Percentiles rank a stretch among this genome's conserved stretches.
Conservation (phyloP, 306 rosid species). For the Castanea sativa region DNA sequence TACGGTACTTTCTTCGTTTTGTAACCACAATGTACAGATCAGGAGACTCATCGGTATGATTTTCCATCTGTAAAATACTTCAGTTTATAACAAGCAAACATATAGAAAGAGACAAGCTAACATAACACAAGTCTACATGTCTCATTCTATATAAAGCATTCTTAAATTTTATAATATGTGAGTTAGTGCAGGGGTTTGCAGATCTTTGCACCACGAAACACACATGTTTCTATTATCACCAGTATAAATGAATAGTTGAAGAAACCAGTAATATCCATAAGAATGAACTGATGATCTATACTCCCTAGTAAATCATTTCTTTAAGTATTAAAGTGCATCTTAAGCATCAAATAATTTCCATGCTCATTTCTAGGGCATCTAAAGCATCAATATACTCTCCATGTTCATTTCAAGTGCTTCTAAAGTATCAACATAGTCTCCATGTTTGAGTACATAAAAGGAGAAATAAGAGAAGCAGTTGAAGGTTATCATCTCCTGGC, state of each 20-base stretch:
- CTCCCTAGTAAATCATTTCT: background rate
- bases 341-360: too few species aligned
- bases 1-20: constrained; percentile 49
- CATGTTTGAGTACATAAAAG: background rate
- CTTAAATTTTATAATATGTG: background rate
- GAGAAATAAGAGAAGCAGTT: background rate
- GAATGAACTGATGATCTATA: background rate
- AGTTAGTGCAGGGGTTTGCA: background rate
- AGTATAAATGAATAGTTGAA: background rate
- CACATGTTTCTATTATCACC: background rate
- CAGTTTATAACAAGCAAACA: constrained; percentile 4
- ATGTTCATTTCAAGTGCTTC: too few species aligned
- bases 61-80: constrained; percentile 50
- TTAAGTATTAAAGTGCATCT: background rate
- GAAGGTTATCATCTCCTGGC: constrained; percentile 14
- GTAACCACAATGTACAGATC: constrained; percentile 71
- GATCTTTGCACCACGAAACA: background rate
- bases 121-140: constrained; percentile 10
- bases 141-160: background rate
- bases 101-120: constrained; percentile 1
- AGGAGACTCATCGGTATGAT: constrained; percentile 51
- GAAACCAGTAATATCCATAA: background rate
- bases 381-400: too few species aligned
- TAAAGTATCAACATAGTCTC: background rate
- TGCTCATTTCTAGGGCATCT: too few species aligned